Base-by-base conservation (phyloP, 2,329 filamentous ascomycete species). In the Didymella segeticola region DNA sequence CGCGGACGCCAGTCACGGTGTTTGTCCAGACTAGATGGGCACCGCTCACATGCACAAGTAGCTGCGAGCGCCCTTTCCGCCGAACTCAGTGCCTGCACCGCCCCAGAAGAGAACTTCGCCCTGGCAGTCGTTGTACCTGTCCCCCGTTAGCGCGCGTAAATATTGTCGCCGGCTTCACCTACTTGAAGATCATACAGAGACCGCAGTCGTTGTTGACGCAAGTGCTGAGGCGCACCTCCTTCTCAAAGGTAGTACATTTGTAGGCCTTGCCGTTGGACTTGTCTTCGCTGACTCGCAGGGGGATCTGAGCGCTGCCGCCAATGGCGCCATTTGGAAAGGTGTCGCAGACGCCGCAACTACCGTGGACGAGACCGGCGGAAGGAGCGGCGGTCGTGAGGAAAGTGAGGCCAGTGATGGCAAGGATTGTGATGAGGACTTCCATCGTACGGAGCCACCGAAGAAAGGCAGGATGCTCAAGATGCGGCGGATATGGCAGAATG, bases 111-210 rank as follows among this genome's bases (percentile, higher is more conserved):
- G 41, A 9, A 52, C 19, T 7, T 34, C 22, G 15, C 48, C 48
- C 27, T 52, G 20, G 23, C 48, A 52, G 15, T 46, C 29, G n/a
- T 34, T 27, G 17, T 41, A 17, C 27, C 48, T 52, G 14, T 6
- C 10, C 1, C 2, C 12, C 3, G n/a, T 51, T 19, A 51, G 47
- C 19, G 12, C 12, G 17, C 19, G 9, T 20, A 37, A 5, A 9
- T 9, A 12, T 17, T 4, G 10, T 20, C 9, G 10, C 10, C 10
- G 33, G 5, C n/a, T 20, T 7, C 14, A 39, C 41, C 26, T 29
- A 46, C 48, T 45, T 29, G 34, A 52, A 52, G n/a, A 52, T 45
- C 33, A 52, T 45, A 34, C 48, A 52, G 22, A 45, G 19, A 11
- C 33, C 34, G 27, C 48, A 52, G 2, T 33, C 10, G 14, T 39